Base-by-base conservation (phyloP, 768 basidiomycete species). In the Lepiota brunneoincarnata region DNA sequence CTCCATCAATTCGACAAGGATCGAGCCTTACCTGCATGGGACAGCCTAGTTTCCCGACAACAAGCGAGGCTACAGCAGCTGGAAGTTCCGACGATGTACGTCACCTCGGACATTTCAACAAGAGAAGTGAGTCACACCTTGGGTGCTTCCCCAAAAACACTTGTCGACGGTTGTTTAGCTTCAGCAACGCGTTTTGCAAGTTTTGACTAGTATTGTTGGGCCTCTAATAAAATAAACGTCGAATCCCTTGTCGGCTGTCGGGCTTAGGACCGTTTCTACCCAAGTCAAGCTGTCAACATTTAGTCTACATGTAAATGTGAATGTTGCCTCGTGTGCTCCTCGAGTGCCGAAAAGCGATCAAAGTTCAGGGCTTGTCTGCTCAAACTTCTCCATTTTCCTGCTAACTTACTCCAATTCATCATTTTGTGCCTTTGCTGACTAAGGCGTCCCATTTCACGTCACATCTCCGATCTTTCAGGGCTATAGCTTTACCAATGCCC, bases 1-100 rank as follows among this genome's bases (percentile, higher is more conserved):
- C 65, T 92, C 35, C 70, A 66, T 36, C 79, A 75, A 57, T 91
- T 91, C 63, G 91, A 92, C 63, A 61, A 61, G n/a, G 83, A 90
- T 47, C 77, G 86, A 35, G 86, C 76, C 9, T 67, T 92, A 5
- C 74, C 82, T 2, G 86, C 88, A 7, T 93, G 90, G 89, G 90
- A 90, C 62, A 80, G 79, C 17, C 74, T 93, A n/a, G 67, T 86
- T 17, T 70, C 79, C 46, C 82, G 80, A 60, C 91, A 93, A 65
- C 91, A 93, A 67, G 63, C 71, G 0, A 70, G 79, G 14, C 72
- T 93, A 44, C 81, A 83, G 59, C 65, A 74, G 26, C 70, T 86
- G 41, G 72, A 76, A 37, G 79, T 93, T 12, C 91, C 91, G 14
- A 75, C 81, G 2, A 91, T 93, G 86, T 88, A 80, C 63, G 67